Conservation (phyloP, 495 filamentous ascomycete genomes). For the Rusavskia elegans region DNA sequence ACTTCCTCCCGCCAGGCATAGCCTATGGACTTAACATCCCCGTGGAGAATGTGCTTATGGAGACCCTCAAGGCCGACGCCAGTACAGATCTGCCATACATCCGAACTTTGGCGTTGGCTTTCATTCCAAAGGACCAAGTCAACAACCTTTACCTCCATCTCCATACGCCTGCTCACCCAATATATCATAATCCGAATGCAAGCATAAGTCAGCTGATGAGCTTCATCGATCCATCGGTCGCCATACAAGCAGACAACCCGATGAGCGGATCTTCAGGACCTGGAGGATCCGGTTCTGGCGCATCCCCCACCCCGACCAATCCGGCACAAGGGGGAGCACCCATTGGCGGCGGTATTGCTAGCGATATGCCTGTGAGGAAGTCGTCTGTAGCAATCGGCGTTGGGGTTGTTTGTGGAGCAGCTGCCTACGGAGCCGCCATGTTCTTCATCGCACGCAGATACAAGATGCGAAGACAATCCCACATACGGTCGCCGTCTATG, state of each 20-base stretch:
- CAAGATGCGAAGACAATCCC: slow-evolving; percentile 68
- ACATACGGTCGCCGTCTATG: slow-evolving; percentile 63
- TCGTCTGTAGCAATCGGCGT: slow-evolving; percentile 75
- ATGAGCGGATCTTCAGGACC: slow-evolving; percentile 19
- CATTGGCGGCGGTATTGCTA: slow-evolving; percentile 28
- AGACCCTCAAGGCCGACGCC: slow-evolving; percentile 62
- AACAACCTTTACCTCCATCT: slow-evolving; percentile 46
- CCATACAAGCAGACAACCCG: slow-evolving; percentile 45
- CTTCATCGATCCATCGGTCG: slow-evolving; percentile 74
- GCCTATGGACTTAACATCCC: slow-evolving; percentile 44
- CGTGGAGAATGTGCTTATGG: slow-evolving; percentile 40
- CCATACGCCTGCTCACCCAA: slow-evolving; percentile 43
- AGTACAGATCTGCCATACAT: slow-evolving; percentile 52
- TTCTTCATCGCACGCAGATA: slow-evolving; percentile 89
- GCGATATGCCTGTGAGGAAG: slow-evolving; percentile 41
- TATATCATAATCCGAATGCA: slow-evolving; percentile 53
- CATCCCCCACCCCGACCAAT: slow-evolving; percentile 13
- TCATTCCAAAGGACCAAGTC: slow-evolving; percentile 51
- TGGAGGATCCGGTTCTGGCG: slow-evolving; percentile 12
- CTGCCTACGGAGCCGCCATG: slow-evolving; percentile 97
- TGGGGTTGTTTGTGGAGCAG: slow-evolving; percentile 63
- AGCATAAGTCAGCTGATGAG: slow-evolving; percentile 51
- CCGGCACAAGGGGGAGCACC: slow-evolving; percentile 25
- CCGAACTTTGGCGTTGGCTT: slow-evolving; percentile 64
- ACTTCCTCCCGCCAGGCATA: slow-evolving; percentile 60